phyloP scores from a whole-genome alignment of 768 basidiomycete genomes.

The Erythrobasidium yunnanense region DNA sequence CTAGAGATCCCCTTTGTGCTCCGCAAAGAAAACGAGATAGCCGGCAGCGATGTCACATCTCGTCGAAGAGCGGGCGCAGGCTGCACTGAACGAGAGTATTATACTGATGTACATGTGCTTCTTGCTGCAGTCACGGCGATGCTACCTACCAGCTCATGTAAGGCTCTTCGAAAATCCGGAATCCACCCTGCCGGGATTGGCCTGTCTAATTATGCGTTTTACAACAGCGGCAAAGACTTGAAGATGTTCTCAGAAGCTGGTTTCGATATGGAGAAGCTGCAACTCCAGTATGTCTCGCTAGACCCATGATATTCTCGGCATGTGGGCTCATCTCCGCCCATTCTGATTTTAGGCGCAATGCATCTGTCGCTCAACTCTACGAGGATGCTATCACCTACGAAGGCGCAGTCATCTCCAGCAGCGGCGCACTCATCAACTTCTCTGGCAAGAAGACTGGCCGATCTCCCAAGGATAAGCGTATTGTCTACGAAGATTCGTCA shows the following conservation, averaged over 20 bases:
- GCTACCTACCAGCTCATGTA: constrained; percentile 26
- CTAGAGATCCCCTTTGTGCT: neutral
- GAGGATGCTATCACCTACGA: constrained; percentile 98
- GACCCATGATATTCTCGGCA: too few relatives aligned
- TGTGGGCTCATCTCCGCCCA: too few relatives aligned
- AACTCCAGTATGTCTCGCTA: constrained; percentile 51
- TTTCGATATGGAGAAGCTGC: constrained; percentile 96
- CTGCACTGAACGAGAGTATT: too few relatives aligned
- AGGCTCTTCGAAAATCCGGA: too few relatives aligned
- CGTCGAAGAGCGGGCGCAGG: too few relatives aligned
- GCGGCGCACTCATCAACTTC: constrained; percentile 97
- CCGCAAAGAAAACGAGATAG: neutral
- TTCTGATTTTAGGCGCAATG: constrained; percentile 63
- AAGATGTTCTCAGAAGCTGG: constrained; percentile 98
- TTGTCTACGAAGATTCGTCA: constrained; percentile 90
- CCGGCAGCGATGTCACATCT: too few relatives aligned
- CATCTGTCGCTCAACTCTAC: constrained; percentile 50
- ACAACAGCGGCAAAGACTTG: constrained; percentile 54
- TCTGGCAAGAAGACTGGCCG: constrained; percentile 99
- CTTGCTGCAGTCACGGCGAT: constrained; percentile 9
- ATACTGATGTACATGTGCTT: neutral
- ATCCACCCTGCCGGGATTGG: too few relatives aligned
- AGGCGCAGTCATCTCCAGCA: constrained; percentile 91
- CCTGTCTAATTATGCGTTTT: too few relatives aligned
- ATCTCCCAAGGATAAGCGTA: constrained; percentile 97